Evolutionary conservation across 306 rosid species (phyloP).

Genomic region (Lablab purpureus): DNA sequence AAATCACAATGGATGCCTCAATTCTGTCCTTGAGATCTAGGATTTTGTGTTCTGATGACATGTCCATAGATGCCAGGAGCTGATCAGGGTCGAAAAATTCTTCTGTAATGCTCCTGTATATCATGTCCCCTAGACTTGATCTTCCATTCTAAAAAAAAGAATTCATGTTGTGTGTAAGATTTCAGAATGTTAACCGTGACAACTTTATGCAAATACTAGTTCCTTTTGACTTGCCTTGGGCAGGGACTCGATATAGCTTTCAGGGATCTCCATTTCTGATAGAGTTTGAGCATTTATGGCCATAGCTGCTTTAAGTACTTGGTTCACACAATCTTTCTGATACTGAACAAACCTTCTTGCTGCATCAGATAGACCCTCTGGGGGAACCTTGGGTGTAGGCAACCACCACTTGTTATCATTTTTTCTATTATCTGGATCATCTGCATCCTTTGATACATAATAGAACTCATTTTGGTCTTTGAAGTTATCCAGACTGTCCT

Average conservation of each 20-base stretch:
- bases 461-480: constrained; percentile 76
- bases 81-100: constrained; percentile 94
- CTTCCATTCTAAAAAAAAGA: constrained; percentile 76
- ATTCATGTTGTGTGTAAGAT: neutral
- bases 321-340: constrained; percentile 97
- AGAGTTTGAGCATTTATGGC: constrained; percentile 96
- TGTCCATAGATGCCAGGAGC: constrained; percentile 77
- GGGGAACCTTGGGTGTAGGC: constrained; percentile 86
- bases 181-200: neutral
- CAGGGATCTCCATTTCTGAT: constrained; percentile 95
- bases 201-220: neutral
- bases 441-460: constrained; percentile 75
- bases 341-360: constrained; percentile 88
- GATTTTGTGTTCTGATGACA: constrained; percentile 92
- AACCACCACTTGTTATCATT: constrained; percentile 97
- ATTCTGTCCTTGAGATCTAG: constrained; percentile 90
- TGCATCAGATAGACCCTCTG: constrained; percentile 76
- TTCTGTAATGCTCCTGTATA: constrained; percentile 80
- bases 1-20: constrained; percentile 95
- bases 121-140: constrained; percentile 89
- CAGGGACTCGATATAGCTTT: constrained; percentile 85
- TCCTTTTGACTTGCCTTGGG: constrained; percentile 73
- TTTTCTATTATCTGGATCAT: constrained; percentile 61
- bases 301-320: constrained; percentile 99
- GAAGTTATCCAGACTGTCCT: constrained; percentile 94